Base-by-base conservation (phyloP, 495 filamentous ascomycete species). In the Pyronema domesticum region DNA sequence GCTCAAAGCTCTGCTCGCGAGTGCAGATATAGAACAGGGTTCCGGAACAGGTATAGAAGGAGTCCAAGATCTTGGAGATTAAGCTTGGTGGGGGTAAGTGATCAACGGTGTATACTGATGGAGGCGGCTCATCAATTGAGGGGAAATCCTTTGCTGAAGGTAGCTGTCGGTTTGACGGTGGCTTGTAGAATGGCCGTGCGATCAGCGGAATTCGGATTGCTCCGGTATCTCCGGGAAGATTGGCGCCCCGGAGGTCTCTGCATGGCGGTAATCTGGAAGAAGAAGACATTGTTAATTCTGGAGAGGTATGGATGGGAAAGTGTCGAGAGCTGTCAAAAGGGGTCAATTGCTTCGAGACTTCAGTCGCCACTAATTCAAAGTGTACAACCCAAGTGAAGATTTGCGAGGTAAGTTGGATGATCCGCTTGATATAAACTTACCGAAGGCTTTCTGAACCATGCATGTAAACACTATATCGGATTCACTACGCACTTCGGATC, bases 41-140 rank as follows among this genome's bases (percentile, higher is more conserved):
- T n/a, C 48, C 48, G 13, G 48, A 51, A 18, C 48, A 51, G n/a
- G 19, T 18, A 15, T 51, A 51, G 48, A 51, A 51, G 3, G 4
- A 10, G 18, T 51, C 48, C 10, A 51, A n/a, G n/a, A 51, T 51
- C 5, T 6, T 51, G 10, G 48, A 34, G 9, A 51, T 37, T 18
- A 37, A 37, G 3, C 11, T 18, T 1, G 48, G 48, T 11, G 48
- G 48, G 3, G 48, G 48, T 11, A 51, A 33, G 34, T 37, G 14
- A 33, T 33, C 34, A n/a, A 51, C 3, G 3, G 48, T 35, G 34
- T 51, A 51, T 17, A 33, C 18, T 9, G 9, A 11, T 33, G 48
- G 48, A 10, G 48, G 48, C 3, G 23, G 1, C 11, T 33, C 17
- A 10, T 33, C 18, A 10, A 47, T 19, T 1, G 45, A 47, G 10